Percentiles rank a stretch among this genome's conserved stretches.
These are phyloP conservation scores for Oenanthe sinensis DNA, from an alignment of 129 eudicot genomes.

Conservation along the genomic window DNA sequence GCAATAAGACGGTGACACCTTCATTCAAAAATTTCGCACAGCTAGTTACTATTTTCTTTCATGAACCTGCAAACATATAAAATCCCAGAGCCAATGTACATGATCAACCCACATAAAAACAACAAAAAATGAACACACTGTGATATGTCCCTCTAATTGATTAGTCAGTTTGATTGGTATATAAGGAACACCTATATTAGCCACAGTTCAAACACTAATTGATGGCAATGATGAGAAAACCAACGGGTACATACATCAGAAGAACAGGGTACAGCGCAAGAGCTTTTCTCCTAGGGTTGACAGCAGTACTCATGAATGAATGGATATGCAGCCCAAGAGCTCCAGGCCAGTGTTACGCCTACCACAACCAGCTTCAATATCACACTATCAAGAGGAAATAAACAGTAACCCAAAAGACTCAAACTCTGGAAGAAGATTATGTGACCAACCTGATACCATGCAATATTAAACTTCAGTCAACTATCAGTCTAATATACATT, in stretches of 20 bases:
- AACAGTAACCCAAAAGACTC: slow-evolving; percentile 87
- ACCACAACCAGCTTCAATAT: slow-evolving; percentile 75
- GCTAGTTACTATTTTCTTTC: not conserved
- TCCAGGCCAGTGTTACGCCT: slow-evolving; percentile 75
- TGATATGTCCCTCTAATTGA: not conserved
- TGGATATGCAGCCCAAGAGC: slow-evolving; percentile 97
- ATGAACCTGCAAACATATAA: not conserved
- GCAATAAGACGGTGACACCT: not conserved
- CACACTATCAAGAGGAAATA: slow-evolving; percentile 77
- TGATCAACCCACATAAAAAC: not conserved
- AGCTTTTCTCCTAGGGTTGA: slow-evolving; percentile 90
- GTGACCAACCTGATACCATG: slow-evolving; percentile 71
- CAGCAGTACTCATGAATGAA: slow-evolving; percentile 97
- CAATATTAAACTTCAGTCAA: not conserved
- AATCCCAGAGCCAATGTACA: not conserved
- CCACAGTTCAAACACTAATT: slow-evolving; percentile 19
- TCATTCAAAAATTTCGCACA: not conserved
- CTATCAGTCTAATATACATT: not conserved
- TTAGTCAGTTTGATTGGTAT: not conserved
- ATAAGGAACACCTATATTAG: not conserved
- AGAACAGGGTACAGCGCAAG: slow-evolving; percentile 90
- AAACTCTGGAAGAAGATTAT: slow-evolving; percentile 96
- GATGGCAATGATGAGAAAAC: slow-evolving; percentile 94
- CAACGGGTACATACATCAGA: slow-evolving; percentile 93
- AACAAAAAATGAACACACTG: not conserved